Evolutionary conservation across 1,284 basidiomycete species (phyloP).

Genomic region (Fomitopsis palustris): DNA sequence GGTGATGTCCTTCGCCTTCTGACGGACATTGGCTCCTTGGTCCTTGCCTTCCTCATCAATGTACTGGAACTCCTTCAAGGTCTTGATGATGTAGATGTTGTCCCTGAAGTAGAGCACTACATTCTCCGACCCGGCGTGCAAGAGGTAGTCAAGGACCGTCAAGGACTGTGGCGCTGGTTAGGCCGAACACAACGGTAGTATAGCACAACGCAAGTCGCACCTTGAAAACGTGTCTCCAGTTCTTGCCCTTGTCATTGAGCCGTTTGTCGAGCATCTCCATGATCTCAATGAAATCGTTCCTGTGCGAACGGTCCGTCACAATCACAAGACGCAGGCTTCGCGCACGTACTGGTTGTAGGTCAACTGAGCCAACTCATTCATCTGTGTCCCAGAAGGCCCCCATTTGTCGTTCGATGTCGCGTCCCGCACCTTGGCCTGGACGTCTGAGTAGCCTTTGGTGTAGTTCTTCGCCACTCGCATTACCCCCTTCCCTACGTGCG

Average conservation of each 20-base stretch:
- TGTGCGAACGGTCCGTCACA: slow-evolving; percentile 28
- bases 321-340: neutral
- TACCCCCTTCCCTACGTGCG: slow-evolving; percentile 76
- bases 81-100: slow-evolving; percentile 98
- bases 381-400: slow-evolving; percentile 97
- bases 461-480: slow-evolving; percentile 92
- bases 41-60: slow-evolving; percentile 96
- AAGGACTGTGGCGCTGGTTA: slow-evolving; percentile 57
- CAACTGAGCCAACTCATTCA: slow-evolving; percentile 98
- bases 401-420: slow-evolving; percentile 99
- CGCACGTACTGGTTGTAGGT: slow-evolving; percentile 94
- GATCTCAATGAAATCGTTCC: slow-evolving; percentile 97
- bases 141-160: slow-evolving; percentile 93
- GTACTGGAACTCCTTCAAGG: slow-evolving; percentile 98
- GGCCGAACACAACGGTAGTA: too few relatives aligned
- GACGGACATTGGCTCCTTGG: slow-evolving; percentile 96
- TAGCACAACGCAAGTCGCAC: slow-evolving; percentile 34
- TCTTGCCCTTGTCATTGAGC: slow-evolving; percentile 99
- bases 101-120: slow-evolving; percentile 98
- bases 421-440: slow-evolving; percentile 93
- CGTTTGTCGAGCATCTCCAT: slow-evolving; percentile 99
- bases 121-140: slow-evolving; percentile 97
- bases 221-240: slow-evolving; percentile 99
- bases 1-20: slow-evolving; percentile 99
- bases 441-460: slow-evolving; percentile 93